These are phyloP conservation scores for Miamiensis avidus DNA, from an alignment of 169 alveolate genomes.

Conservation along the genomic window DNA sequence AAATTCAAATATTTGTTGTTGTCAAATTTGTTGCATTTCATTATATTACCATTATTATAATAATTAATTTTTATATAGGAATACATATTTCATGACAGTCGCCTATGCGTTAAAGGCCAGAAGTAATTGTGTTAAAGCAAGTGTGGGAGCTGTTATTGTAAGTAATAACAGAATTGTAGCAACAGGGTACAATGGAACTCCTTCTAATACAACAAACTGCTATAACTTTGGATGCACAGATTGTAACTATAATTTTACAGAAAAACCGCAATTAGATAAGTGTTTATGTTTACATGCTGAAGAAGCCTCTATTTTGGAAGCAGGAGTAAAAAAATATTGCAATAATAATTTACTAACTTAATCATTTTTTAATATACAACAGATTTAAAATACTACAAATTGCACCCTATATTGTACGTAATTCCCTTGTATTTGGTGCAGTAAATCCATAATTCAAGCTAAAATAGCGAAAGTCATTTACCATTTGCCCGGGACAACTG, in stretches of 20 bases:
- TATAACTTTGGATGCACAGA: slow-evolving; percentile 85
- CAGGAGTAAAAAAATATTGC: slow-evolving; percentile 64
- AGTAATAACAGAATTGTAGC: slow-evolving; percentile 74
- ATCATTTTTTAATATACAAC: too few relatives aligned
- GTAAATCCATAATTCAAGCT: slow-evolving; percentile 76
- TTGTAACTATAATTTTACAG: slow-evolving; percentile 64
- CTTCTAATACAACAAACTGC: slow-evolving; percentile 76
- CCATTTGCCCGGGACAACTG: neutral
- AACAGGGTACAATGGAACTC: slow-evolving; percentile 91
- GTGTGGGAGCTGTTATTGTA: slow-evolving; percentile 84
- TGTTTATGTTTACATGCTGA: slow-evolving; percentile 91
- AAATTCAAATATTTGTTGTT: too few relatives aligned
- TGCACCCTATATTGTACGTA: slow-evolving; percentile 71
- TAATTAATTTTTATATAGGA: slow-evolving; percentile 55
- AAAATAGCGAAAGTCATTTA: slow-evolving; percentile 46
- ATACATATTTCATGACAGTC: slow-evolving; percentile 81
- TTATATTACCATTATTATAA: too few relatives aligned
- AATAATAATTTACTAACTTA: neutral
- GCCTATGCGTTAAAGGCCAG: slow-evolving; percentile 81
- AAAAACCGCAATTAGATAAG: slow-evolving; percentile 80
- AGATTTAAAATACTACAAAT: slow-evolving; percentile 49
- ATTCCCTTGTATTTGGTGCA: slow-evolving; percentile 84
- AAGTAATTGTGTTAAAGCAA: slow-evolving; percentile 86
- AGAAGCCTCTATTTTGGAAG: slow-evolving; percentile 81
- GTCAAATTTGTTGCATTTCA: neutral